Evolutionary conservation across 306 rosid genomes (phyloP).

Genomic region (Hippophae rhamnoides): DNA sequence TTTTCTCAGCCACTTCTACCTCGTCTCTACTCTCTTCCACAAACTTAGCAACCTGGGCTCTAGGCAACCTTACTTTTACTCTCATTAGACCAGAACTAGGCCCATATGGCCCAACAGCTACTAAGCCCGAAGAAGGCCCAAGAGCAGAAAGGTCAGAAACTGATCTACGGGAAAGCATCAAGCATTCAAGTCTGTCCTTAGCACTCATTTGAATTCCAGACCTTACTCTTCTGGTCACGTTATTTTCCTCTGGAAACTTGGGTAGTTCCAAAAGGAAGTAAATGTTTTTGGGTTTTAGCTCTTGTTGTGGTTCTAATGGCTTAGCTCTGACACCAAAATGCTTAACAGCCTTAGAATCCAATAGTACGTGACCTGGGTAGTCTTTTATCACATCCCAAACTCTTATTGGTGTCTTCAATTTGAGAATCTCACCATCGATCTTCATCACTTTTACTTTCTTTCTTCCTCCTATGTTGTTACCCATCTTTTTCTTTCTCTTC

Average conservation of each 20-base stretch:
- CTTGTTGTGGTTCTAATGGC: slow-evolving; percentile 51
- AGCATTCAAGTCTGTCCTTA: slow-evolving; percentile 63
- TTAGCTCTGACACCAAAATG: slow-evolving; percentile 56
- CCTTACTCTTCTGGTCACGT: slow-evolving; percentile 30
- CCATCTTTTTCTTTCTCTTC: slow-evolving; percentile 31
- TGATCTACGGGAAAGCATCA: slow-evolving; percentile 61
- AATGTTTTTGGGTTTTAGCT: slow-evolving; percentile 43
- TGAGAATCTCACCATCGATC: slow-evolving; percentile 61
- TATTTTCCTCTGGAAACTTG: slow-evolving; percentile 5
- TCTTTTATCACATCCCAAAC: slow-evolving; percentile 49
- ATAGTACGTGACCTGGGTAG: slow-evolving; percentile 48
- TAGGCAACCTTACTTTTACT: slow-evolving; percentile 59
- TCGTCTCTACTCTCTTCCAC: slow-evolving; percentile 51
- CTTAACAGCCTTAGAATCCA: slow-evolving; percentile 52
- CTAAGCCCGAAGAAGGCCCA: slow-evolving; percentile 5
- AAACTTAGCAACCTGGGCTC: slow-evolving; percentile 49
- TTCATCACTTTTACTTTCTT: slow-evolving; percentile 71
- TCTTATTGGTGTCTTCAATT: slow-evolving; percentile 44
- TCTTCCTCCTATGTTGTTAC: slow-evolving; percentile 54
- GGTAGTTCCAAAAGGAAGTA: slow-evolving; percentile 64
- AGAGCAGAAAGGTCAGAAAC: slow-evolving; percentile 43
- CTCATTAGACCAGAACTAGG: slow-evolving; percentile 22
- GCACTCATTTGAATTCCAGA: slow-evolving; percentile 55
- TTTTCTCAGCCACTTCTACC: slow-evolving; percentile 52
- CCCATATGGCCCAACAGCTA: neutral